phyloP scores from a whole-genome alignment of 2,329 filamentous ascomycete species.

The Dothiorella sarmentorum region DNA sequence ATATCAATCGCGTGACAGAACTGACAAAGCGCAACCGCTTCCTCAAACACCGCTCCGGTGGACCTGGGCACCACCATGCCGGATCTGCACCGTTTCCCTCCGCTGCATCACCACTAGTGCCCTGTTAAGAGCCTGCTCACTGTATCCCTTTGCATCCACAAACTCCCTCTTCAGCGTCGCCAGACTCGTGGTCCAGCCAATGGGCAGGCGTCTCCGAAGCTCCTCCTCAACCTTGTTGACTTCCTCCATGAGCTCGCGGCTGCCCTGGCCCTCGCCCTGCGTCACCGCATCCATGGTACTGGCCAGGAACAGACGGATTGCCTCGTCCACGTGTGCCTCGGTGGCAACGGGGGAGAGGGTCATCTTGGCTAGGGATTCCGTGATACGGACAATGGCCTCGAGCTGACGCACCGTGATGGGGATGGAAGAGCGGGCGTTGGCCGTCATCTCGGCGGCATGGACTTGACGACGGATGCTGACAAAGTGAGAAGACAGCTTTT shows the following conservation, averaged over 20 bases:
- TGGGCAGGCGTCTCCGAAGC: conserved; percentile 78
- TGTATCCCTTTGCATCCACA: conserved; percentile 86
- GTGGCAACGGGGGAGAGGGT: conserved; percentile 81
- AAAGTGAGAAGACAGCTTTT: conserved; percentile 95
- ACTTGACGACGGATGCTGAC: conserved; percentile 94
- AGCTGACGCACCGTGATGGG: conserved; percentile 97
- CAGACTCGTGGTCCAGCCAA: conserved; percentile 92
- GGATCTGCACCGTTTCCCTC: conserved; percentile 79
- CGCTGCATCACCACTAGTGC: conserved; percentile 83
- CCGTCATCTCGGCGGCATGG: conserved; percentile 82
- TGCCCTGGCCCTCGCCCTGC: conserved; percentile 74
- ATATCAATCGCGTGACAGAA: neutral
- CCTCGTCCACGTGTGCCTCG: conserved; percentile 92
- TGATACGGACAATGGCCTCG: conserved; percentile 84
- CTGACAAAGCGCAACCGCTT: neutral
- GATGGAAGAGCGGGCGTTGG: conserved; percentile 87
- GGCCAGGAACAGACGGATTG: conserved; percentile 92
- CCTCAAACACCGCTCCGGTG: conserved; percentile 65
- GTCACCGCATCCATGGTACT: conserved; percentile 98
- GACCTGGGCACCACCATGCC: conserved; percentile 71
- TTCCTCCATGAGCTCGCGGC: conserved; percentile 87
- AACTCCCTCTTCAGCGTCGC: conserved; percentile 85
- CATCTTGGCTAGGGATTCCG: conserved; percentile 90
- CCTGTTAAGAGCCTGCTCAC: conserved; percentile 78
- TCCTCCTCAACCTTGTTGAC: conserved; percentile 84